Conservation (phyloP, 2,329 filamentous ascomycete species). For the Lasiodiplodia sp. region DNA sequence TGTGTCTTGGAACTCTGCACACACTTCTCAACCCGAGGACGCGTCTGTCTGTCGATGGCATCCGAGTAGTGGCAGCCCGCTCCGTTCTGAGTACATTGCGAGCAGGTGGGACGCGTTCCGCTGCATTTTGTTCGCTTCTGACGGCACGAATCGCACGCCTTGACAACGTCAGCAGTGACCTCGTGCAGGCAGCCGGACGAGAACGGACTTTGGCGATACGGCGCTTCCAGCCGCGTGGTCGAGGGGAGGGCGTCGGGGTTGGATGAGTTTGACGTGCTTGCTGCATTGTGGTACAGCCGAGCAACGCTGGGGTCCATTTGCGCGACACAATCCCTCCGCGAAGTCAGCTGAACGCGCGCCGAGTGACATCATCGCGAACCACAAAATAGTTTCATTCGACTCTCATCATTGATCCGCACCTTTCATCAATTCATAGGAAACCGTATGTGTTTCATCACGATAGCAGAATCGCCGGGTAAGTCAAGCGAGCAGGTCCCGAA, state of each 20-base stretch:
- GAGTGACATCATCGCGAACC: background rate
- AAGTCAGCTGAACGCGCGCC: background rate
- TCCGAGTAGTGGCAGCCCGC: conserved; percentile 15
- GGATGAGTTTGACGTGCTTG: background rate
- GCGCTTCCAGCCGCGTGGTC: conserved; percentile 18
- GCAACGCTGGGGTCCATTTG: background rate
- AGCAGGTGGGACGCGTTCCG: conserved; percentile 16
- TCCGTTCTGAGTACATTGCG: background rate
- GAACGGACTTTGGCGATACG: conserved; percentile 7
- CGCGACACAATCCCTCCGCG: background rate
- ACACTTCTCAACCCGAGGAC: background rate
- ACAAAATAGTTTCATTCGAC: background rate
- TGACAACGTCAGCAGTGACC: background rate
- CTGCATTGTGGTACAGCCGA: conserved; percentile 1
- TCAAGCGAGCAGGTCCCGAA: background rate
- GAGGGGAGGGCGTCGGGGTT: background rate
- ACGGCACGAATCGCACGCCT: conserved; percentile 19
- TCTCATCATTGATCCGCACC: too few relatives aligned
- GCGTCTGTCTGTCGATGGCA: background rate
- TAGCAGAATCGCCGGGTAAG: background rate
- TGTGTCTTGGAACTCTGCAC: fast-evolving
- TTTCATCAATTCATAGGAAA: too few relatives aligned
- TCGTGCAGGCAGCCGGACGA: background rate
- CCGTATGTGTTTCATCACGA: background rate
- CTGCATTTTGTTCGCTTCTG: conserved; percentile 9